Percentiles rank a stretch among this genome's conserved stretches.
Evolutionary conservation across 2,329 filamentous ascomycete species (phyloP).

Genomic region (Sclerotinia minor): DNA sequence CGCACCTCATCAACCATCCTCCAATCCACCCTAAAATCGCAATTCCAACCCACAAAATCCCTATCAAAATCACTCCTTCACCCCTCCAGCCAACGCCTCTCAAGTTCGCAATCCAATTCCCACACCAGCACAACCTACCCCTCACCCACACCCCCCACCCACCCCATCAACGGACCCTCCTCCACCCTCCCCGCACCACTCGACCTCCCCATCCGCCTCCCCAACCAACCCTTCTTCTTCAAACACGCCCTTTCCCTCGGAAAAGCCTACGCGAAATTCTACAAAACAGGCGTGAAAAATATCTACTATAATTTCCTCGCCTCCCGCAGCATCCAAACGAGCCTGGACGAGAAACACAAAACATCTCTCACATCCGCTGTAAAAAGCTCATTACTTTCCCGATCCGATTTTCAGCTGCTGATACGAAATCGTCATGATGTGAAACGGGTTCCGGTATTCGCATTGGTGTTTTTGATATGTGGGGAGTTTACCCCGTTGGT

Average conservation of each 20-base stretch:
- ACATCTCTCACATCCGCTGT: conserved; percentile 41
- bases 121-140: not conserved
- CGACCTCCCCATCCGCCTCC: conserved; percentile 56
- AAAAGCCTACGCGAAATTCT: conserved; percentile 78
- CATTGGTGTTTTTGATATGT: conserved; percentile 70
- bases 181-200: conserved; percentile 73
- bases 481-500: conserved; percentile 86
- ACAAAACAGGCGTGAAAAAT: conserved; percentile 79
- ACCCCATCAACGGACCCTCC: conserved; percentile 65
- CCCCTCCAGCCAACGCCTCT: conserved; percentile 42
- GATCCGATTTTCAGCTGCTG: conserved; percentile 70
- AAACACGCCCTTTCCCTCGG: conserved; percentile 48
- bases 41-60: conserved; percentile 38
- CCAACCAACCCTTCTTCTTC: conserved; percentile 47
- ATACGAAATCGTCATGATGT: conserved; percentile 70
- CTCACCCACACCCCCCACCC: conserved; percentile 17
- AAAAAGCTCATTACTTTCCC: conserved; percentile 48
- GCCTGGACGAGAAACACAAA: conserved; percentile 47
- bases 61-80: conserved; percentile 40
- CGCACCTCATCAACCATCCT: conserved; percentile 33
- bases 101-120: conserved; percentile 44
- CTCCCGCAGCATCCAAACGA: conserved; percentile 48
- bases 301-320: conserved; percentile 65
- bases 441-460: conserved; percentile 76
- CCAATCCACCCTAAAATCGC: conserved; percentile 38